Base-by-base conservation (phyloP, 768 basidiomycete species). In the Tricholoma terreum region DNA sequence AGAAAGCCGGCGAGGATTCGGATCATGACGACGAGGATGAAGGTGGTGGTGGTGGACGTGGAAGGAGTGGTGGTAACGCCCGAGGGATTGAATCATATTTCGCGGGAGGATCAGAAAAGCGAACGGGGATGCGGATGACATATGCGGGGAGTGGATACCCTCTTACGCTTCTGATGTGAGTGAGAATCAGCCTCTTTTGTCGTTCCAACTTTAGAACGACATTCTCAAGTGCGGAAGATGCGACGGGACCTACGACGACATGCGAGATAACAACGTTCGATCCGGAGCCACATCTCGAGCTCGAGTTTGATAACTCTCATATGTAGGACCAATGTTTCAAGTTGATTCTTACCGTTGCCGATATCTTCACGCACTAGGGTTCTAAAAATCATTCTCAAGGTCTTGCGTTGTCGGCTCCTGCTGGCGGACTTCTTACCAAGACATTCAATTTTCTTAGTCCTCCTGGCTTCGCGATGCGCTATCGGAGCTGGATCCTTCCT, bases 391-490 rank as follows among this genome's bases (percentile, higher is more conserved):
- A 94, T 95, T 63, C 83, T 97, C 66, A 94, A 93, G 77, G 90
- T 87, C 17, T 42, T 22, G 27, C 27, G 6, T 49, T 31, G 46
- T n/a, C n/a, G 46, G 9, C 7, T 49, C n/a, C n/a, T 49, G 27
- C 46, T 17, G 2, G 8, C 15, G 27, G n/a, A 10, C 46, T 49
- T 17, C 46, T 49, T 30, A 49, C 46, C n/a, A 17, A 27, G 24
- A 33, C 52, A 19, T 51, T 35, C 50, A 38, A 56, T 56, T 24
- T 17, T 5, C 36, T 15, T 55, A 79, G 84, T 96, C 95, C 2
- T 94, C 90, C 5, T 95, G 94, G 92, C 86, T 98, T 33, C 86
- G 91, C 42, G 94, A 97, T 58, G 94, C 95, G 0, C 81, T 98
- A 12, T 86, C 87, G 10, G 96, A 98, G 67, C 79, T 99, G 12